Conservation (phyloP, 352 stramenopile genomes). For the Phytopythium kandeliae region DNA sequence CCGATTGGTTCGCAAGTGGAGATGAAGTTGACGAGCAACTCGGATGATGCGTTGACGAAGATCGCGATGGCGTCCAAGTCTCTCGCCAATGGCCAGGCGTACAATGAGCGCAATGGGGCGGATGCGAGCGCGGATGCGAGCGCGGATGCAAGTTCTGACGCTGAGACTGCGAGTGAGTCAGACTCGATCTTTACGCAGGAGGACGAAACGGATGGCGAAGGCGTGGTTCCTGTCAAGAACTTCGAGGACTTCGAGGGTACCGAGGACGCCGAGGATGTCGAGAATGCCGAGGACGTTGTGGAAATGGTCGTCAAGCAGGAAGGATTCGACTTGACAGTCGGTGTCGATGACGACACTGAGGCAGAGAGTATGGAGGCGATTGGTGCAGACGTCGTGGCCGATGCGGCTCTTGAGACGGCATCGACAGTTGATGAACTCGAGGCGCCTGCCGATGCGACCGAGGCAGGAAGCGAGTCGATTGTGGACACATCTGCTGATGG, state of each 20-base stretch:
- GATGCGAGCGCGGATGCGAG: neutral
- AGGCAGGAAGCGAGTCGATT: neutral
- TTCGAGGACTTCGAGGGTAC: neutral
- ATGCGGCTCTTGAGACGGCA: neutral
- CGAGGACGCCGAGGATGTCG: neutral
- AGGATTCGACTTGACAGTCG: conserved; percentile 5
- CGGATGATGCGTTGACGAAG: conserved; percentile 18
- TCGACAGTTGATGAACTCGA: conserved; percentile 1
- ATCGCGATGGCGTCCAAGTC: conserved; percentile 31
- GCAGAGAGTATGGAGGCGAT: neutral
- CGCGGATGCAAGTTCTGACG: conserved; percentile 3
- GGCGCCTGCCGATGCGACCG: neutral
- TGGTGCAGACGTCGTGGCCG: neutral
- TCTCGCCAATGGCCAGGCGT: conserved; percentile 4
- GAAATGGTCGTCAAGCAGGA: conserved; percentile 9
- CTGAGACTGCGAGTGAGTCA: conserved; percentile 1
- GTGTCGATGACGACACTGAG: neutral
- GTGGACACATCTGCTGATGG: neutral
- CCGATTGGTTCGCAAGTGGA: conserved; percentile 6
- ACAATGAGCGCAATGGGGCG: neutral
- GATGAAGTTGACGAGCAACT: neutral
- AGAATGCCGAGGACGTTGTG: conserved; percentile 3
- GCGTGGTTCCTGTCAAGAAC: neutral
- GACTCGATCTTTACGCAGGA: neutral
- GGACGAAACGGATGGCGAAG: neutral